phyloP scores from a whole-genome alignment of 768 basidiomycete species.

The Leccinum obscurum region DNA sequence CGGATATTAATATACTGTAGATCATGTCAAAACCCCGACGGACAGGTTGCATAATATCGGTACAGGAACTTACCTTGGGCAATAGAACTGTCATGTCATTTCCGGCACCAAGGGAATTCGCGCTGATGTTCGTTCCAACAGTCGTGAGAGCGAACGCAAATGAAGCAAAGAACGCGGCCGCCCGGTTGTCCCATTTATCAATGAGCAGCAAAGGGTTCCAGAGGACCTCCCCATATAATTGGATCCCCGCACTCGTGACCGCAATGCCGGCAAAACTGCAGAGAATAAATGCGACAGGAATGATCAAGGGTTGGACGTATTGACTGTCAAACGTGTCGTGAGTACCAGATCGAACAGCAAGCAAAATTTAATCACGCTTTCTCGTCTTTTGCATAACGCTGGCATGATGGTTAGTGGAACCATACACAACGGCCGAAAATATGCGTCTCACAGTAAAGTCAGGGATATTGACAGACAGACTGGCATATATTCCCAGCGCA shows the following conservation, averaged over 20 bases:
- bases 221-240: conserved; percentile 44
- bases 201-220: conserved; percentile 76
- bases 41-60: background rate
- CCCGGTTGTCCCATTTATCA: conserved; percentile 81
- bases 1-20: conserved; percentile 61
- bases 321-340: conserved; percentile 43
- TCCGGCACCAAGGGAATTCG: conserved; percentile 68
- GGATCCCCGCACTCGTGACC: conserved; percentile 73
- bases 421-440: background rate
- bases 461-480: conserved; percentile 76
- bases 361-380: conserved; percentile 22
- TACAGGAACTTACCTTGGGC: conserved; percentile 52
- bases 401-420: conserved; percentile 5
- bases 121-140: conserved; percentile 49
- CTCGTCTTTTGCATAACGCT: conserved; percentile 74
- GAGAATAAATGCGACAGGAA: conserved; percentile 75
- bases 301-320: conserved; percentile 72
- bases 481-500: conserved; percentile 72
- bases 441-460: conserved; percentile 64
- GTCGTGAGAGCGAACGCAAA: conserved; percentile 57
- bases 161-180: conserved; percentile 81
- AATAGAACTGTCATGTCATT: conserved; percentile 83
- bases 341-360: conserved; percentile 1
- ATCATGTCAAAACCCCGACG: background rate
- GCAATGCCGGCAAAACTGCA: conserved; percentile 80